Base-by-base conservation (phyloP, 2,329 filamentous ascomycete species). In the Teratosphaeria viscida region DNA sequence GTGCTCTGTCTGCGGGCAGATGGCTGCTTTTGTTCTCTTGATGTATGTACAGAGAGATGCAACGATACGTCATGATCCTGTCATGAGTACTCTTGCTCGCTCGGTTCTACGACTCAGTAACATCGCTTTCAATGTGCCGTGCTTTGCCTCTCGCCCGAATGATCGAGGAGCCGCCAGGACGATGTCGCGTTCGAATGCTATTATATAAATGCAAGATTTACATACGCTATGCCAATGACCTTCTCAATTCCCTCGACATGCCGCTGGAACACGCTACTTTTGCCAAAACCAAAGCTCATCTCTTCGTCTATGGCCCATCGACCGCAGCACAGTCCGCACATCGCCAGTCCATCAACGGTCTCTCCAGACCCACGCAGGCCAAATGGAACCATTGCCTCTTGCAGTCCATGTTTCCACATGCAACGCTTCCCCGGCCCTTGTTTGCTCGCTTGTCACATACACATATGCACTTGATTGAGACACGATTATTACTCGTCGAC, bases 341-440 rank as follows among this genome's bases (percentile, higher is more conserved):
- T 19, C 56, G 58, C 67, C 67, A 69, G 3, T 56, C 59, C 16
- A 43, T 35, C 35, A 37, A 34, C 23, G 63, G 58, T 16, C 52
- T 54, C 10, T 54, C 49, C 11, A 69, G 56, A 4, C 65, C 66
- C 3, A 70, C 63, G 52, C 68, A 70, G 19, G 39, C 32, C 49
- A 69, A 61, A 55, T 70, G 68, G 56, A 66, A 70, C 27, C 60
- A 57, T 5, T 59, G 56, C 10, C 59, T 60, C 8, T 52, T 49
- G 60, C 67, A 69, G 14, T 52, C 32, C 58, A 19, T 54, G 55
- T 68, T 66, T 1, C 62, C 61, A 53, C 68, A 70, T 12, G 55
- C 59, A 23, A 69, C 54, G 53, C 35, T 35, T 27, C 56, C 43
- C 54, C 55, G 37, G 8, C 26, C 49, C 34, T 27, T 16, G 14